phyloP scores from a whole-genome alignment of 139 green algal genomes.

The Choricystis sp. region DNA sequence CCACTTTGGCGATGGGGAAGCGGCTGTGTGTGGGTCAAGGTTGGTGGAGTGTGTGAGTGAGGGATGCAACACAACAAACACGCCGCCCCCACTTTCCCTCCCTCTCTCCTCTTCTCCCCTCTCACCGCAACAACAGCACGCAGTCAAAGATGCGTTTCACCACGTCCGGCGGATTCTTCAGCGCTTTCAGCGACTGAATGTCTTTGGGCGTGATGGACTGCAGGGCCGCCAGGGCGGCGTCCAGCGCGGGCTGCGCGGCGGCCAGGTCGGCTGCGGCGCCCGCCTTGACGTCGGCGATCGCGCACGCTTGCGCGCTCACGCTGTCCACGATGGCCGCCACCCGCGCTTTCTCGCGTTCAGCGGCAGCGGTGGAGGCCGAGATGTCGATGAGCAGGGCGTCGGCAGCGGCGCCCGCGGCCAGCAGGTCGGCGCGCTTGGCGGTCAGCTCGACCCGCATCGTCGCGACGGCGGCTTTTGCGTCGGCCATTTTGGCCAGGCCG shows the following conservation, averaged over 20 bases:
- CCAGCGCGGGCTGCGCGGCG: constrained; percentile 78
- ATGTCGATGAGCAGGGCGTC: constrained; percentile 81
- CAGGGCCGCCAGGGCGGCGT: constrained; percentile 68
- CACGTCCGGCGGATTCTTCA: constrained; percentile 89
- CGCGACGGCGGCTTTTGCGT: constrained; percentile 81
- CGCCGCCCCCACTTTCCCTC: neutral
- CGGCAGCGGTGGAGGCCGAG: constrained; percentile 65
- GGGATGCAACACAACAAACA: too few relatives aligned
- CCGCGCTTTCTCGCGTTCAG: constrained; percentile 70
- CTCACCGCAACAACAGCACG: constrained; percentile 62
- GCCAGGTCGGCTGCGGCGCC: constrained; percentile 78
- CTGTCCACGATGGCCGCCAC: constrained; percentile 70
- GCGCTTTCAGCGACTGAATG: constrained; percentile 72
- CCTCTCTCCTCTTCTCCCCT: too few relatives aligned
- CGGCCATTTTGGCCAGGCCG: constrained; percentile 81
- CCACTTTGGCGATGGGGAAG: constrained; percentile 36
- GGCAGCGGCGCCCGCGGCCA: constrained; percentile 54
- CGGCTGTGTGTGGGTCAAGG: constrained; percentile 4
- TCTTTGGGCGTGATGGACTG: constrained; percentile 84
- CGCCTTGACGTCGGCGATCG: constrained; percentile 58
- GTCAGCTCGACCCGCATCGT: constrained; percentile 80
- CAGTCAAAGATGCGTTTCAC: constrained; percentile 94
- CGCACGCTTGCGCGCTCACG: constrained; percentile 23
- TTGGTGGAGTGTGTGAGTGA: neutral
- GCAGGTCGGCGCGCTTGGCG: constrained; percentile 76